phyloP scores from a whole-genome alignment of 257 asterid species.

The Solanum clarkiae region DNA sequence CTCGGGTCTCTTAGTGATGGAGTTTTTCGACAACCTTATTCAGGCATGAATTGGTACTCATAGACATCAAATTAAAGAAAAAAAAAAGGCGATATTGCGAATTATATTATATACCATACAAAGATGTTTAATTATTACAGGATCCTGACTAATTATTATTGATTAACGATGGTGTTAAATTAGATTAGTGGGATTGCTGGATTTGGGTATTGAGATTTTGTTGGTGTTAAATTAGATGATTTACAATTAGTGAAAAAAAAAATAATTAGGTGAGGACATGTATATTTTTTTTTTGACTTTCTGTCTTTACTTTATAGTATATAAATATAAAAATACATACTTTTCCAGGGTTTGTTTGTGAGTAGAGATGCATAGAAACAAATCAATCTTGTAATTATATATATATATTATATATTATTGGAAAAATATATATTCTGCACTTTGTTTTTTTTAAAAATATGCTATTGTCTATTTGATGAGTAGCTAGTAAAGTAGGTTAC shows the following conservation, averaged over 20 bases:
- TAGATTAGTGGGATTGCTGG: not conserved
- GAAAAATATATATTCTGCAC: not conserved
- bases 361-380: not conserved
- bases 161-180: not conserved
- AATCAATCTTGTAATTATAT: not conserved
- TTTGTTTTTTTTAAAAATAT: not conserved
- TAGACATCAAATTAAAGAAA: not conserved
- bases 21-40: slow-evolving; percentile 41
- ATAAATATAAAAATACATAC: not conserved
- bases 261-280: slow-evolving; percentile 26
- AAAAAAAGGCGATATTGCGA: not conserved
- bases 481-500: not conserved
- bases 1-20: slow-evolving; percentile 58
- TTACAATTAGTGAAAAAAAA: not conserved
- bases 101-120: not conserved
- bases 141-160: not conserved
- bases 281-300: slow-evolving; percentile 15
- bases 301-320: slow-evolving; percentile 11
- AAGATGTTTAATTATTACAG: not conserved
- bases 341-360: not conserved
- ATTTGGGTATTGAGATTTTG: not conserved
- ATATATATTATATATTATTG: not conserved
- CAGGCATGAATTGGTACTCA: slow-evolving; percentile 50
- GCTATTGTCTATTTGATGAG: not conserved
- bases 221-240: not conserved